These are phyloP conservation scores for Sedum album DNA, from an alignment of 164 flowering plant species.

Conservation along the genomic window DNA sequence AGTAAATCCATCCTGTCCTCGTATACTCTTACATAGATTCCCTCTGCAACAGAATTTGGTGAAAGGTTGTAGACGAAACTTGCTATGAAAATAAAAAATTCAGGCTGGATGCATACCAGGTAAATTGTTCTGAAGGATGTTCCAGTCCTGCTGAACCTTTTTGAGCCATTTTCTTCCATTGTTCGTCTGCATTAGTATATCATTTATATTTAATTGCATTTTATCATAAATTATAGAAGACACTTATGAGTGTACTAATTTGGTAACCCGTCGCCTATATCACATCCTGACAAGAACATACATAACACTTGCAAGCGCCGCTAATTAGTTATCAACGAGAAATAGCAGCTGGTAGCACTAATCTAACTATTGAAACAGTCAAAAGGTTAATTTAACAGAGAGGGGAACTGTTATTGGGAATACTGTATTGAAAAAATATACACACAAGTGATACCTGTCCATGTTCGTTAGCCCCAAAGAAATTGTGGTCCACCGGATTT, in stretches of 20 bases:
- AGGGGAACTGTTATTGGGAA: not conserved
- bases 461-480: slow-evolving; percentile 49
- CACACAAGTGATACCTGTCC: slow-evolving; percentile 22
- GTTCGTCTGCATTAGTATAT: slow-evolving; percentile 37
- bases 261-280: too few relatives aligned
- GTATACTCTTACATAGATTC: slow-evolving; percentile 82
- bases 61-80: not conserved
- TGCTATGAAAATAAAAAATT: not conserved
- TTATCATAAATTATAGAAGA: too few relatives aligned
- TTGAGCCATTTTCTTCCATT: slow-evolving; percentile 82
- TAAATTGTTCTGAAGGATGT: slow-evolving; percentile 85
- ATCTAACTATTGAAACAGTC: not conserved
- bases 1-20: slow-evolving; percentile 98
- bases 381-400: not conserved
- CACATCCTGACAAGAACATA: not conserved
- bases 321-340: not conserved
- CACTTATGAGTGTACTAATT: too few relatives aligned
- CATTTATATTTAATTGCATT: not conserved
- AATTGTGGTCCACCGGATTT: slow-evolving; percentile 80
- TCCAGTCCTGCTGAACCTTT: slow-evolving; percentile 98
- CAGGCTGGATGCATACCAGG: slow-evolving; percentile 45
- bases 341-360: not conserved
- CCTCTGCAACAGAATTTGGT: slow-evolving; percentile 39
- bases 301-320: not conserved
- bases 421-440: not conserved